Conservation (phyloP, 2,329 filamentous ascomycete species). For the Colletotrichum theobromicola region DNA sequence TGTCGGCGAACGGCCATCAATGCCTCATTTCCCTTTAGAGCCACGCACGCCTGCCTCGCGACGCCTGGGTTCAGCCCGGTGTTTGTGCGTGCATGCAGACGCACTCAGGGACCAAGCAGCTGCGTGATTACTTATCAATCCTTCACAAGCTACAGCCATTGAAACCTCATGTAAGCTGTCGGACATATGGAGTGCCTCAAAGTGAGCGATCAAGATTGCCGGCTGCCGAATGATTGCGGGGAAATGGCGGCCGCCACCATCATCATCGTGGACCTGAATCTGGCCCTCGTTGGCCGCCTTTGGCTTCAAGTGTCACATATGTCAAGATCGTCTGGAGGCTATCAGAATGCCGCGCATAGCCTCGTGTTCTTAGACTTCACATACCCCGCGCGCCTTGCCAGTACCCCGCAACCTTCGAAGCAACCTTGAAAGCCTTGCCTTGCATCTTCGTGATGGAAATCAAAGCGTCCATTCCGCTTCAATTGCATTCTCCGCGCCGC, state of each 20-base stretch:
- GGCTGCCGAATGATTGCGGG: neutral
- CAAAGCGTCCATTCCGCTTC: neutral
- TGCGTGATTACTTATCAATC: neutral
- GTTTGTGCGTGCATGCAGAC: neutral
- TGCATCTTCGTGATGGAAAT: neutral
- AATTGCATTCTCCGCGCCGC: neutral
- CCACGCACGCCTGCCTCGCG: neutral
- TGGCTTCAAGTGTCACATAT: neutral
- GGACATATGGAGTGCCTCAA: neutral
- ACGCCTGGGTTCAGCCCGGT: neutral
- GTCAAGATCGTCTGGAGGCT: neutral
- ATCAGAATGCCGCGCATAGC: neutral
- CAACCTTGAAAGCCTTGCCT: neutral
- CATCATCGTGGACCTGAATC: neutral
- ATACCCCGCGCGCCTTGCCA: constrained; percentile 5
- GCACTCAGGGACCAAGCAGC: neutral
- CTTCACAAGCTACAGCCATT: neutral
- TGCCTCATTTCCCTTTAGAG: neutral
- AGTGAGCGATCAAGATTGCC: neutral
- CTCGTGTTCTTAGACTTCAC: constrained; percentile 10
- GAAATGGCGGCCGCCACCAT: neutral
- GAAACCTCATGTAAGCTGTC: neutral
- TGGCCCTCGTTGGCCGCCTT: neutral
- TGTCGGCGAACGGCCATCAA: neutral
- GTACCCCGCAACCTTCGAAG: constrained; percentile 17